phyloP scores from a whole-genome alignment of 345 rosid genomes.

The Viola odorata region DNA sequence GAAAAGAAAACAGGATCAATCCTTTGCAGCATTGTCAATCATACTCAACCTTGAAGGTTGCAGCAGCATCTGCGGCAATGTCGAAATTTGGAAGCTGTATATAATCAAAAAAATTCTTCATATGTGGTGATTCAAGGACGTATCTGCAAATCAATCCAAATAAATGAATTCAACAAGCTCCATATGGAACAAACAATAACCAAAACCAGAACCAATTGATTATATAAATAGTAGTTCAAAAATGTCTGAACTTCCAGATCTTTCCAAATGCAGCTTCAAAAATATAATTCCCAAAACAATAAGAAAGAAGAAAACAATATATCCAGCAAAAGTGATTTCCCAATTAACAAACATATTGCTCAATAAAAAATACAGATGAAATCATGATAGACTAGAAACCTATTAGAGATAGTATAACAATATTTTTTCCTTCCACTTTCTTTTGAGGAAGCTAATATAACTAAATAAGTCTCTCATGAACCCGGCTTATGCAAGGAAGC shows the following conservation, averaged over 20 bases:
- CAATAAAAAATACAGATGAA: too few relatives aligned
- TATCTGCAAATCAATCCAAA: constrained; percentile 45
- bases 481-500: too few relatives aligned
- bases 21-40: background rate
- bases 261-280: background rate
- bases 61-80: constrained; percentile 98
- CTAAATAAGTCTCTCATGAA: too few relatives aligned
- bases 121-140: constrained; percentile 75
- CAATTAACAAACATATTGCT: too few relatives aligned
- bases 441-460: too few relatives aligned
- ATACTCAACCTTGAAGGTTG: constrained; percentile 77
- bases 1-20: constrained; percentile 9
- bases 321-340: too few relatives aligned
- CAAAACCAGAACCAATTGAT: background rate
- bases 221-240: background rate
- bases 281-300: background rate
- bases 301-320: background rate
- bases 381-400: too few relatives aligned
- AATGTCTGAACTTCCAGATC: too few relatives aligned
- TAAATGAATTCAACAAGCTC: background rate
- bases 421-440: too few relatives aligned
- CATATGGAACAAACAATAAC: background rate
- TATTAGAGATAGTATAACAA: too few relatives aligned
- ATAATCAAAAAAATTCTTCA: constrained; percentile 85
- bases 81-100: constrained; percentile 97